Percentiles rank a stretch among this genome's conserved stretches.
Evolutionary conservation across 371 early-diverging fungal species (phyloP).

Genomic region (Gilbertella persicaria): DNA sequence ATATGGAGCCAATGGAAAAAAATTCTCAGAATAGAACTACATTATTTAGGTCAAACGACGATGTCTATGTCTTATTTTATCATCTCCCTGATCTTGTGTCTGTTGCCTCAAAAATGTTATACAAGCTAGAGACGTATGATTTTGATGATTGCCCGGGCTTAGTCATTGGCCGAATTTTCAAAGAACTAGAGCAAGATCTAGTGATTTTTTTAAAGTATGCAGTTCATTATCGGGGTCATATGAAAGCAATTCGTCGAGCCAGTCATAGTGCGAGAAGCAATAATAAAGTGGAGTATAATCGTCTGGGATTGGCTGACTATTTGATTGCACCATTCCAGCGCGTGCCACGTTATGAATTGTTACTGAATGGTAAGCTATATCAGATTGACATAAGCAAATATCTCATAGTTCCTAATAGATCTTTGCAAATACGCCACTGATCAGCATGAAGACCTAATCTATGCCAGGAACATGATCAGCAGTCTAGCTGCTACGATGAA

Average conservation of each 20-base stretch:
- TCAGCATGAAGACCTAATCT: slow-evolving; percentile 1
- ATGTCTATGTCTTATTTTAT: slow-evolving; percentile 36
- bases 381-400: background rate
- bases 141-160: background rate
- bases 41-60: slow-evolving; percentile 28
- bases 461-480: slow-evolving; percentile 15
- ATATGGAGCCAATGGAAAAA: slow-evolving; percentile 38
- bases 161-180: slow-evolving; percentile 31
- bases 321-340: slow-evolving; percentile 48
- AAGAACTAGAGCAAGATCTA: slow-evolving; percentile 28
- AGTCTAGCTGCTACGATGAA: slow-evolving; percentile 25
- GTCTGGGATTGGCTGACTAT: slow-evolving; percentile 44
- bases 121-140: slow-evolving; percentile 13
- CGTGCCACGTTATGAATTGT: slow-evolving; percentile 43
- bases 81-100: slow-evolving; percentile 30
- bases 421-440: slow-evolving; percentile 22
- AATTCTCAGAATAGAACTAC: slow-evolving; percentile 27
- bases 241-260: slow-evolving; percentile 37
- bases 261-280: slow-evolving; percentile 25
- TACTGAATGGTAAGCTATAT: slow-evolving; percentile 38
- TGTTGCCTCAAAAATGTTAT: background rate
- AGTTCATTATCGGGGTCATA: slow-evolving; percentile 39
- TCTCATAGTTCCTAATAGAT: slow-evolving; percentile 4
- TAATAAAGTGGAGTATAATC: slow-evolving; percentile 34
- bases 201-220: slow-evolving; percentile 46